Conservation (phyloP, 768 basidiomycete genomes). For the Leucogyrophana mollusca region DNA sequence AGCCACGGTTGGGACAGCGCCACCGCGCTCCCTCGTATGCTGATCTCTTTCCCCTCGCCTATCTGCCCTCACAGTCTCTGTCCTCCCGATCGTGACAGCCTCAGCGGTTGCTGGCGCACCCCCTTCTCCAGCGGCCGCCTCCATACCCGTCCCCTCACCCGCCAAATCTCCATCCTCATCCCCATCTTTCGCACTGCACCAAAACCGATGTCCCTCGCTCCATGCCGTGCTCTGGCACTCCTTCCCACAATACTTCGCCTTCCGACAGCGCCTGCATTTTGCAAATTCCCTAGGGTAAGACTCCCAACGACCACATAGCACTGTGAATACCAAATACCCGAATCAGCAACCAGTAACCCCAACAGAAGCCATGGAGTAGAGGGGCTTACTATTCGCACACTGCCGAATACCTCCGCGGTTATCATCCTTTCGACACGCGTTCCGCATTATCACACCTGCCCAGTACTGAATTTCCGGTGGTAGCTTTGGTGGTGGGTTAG, state of each 20-base stretch:
- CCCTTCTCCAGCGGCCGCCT: constrained; percentile 15
- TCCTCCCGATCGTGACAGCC: constrained; percentile 9
- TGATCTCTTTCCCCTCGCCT: constrained; percentile 39
- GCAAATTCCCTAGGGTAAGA: constrained; percentile 91
- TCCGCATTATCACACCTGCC: constrained; percentile 99
- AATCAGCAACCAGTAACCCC: not conserved
- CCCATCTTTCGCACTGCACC: constrained; percentile 73
- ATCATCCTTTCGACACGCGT: constrained; percentile 98
- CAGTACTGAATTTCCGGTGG: constrained; percentile 96
- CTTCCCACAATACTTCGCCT: constrained; percentile 98
- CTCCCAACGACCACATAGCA: constrained; percentile 97
- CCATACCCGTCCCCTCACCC: constrained; percentile 8
- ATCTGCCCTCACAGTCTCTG: constrained; percentile 24
- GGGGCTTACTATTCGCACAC: constrained; percentile 95
- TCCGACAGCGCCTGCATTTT: constrained; percentile 92
- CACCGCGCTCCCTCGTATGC: constrained; percentile 23
- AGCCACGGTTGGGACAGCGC: constrained; percentile 10
- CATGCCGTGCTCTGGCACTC: constrained; percentile 96
- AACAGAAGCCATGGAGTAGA: not conserved
- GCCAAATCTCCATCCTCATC: constrained; percentile 32
- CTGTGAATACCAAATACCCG: constrained; percentile 32
- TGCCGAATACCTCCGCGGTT: constrained; percentile 89
- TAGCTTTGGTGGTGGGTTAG: constrained; percentile 66
- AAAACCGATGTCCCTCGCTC: constrained; percentile 95
- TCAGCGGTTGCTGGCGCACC: constrained; percentile 1